Base-by-base conservation (phyloP, 2,329 filamentous ascomycete species). In the Fusarium goolgardi region DNA sequence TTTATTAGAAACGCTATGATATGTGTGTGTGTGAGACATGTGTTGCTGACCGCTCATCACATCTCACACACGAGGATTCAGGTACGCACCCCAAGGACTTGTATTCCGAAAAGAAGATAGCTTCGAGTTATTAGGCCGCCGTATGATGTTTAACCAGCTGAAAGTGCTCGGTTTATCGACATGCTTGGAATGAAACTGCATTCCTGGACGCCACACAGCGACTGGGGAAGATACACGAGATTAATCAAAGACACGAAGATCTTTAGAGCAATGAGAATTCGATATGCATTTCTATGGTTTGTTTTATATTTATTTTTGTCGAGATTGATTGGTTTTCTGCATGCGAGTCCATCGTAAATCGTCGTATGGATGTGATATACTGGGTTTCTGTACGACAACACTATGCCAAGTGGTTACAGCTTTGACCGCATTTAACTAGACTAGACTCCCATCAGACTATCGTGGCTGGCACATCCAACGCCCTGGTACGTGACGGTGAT, bases 241-340 rank as follows among this genome's bases (percentile, higher is more conserved):
- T 50, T 39, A 15, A 16, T 13, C 5, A 8, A 16, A 50, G 47
- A 39, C 32, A 50, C 8, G 3, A 9, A 10, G 27, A 20, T 7
- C 1, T 10, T 16, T 3, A 10, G 23, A 1, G 0, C 11, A 27
- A 13, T 3, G 10, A 7, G 6, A 12, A 15, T 1, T 12, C 12
- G 16, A 25, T 13, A 6, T 34, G 12, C 1, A 4, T 6, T 10
- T 13, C 15, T n/a, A 9, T 2, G 9, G 25, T 5, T 0, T 15
- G 3, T 18, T 1, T 15, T 2, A 16, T 2, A 0, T 11, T 15
- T 7, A 4, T 9, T 10, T 20, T 5, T 10, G 3, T 25, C 2
- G 6, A 37, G 2, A 16, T 4, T 16, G 2, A 9, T 10, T 5
- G 6, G 12, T 27, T 50, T 50, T 21, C 13, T 35, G 4, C 16